These are phyloP conservation scores for Pyricularia sp. DNA, from an alignment of 2,329 filamentous ascomycete genomes.

Conservation along the genomic window DNA sequence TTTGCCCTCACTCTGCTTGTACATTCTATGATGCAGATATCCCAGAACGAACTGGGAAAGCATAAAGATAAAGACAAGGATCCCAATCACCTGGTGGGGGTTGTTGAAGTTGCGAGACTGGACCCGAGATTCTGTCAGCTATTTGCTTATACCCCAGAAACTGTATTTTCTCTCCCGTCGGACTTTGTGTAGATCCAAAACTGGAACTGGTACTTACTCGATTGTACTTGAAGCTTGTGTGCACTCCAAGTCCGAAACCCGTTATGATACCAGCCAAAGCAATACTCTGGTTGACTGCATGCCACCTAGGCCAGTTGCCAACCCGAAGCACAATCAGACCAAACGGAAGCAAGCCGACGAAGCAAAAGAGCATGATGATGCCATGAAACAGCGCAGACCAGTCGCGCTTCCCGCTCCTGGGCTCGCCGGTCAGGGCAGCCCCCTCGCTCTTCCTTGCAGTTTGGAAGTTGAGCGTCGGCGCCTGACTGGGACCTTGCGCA, in stretches of 20 bases:
- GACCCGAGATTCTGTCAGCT: not conserved
- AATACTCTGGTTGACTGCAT: slow-evolving; percentile 38
- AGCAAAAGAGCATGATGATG: slow-evolving; percentile 40
- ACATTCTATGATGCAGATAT: slow-evolving; percentile 40
- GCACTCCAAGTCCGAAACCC: slow-evolving; percentile 39
- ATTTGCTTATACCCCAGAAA: not conserved
- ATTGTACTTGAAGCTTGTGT: slow-evolving; percentile 38
- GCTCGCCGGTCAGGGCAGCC: slow-evolving; percentile 15
- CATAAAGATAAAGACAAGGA: slow-evolving; percentile 37
- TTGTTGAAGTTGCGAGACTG: slow-evolving; percentile 39
- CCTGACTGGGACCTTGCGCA: slow-evolving; percentile 20
- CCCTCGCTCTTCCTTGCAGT: slow-evolving; percentile 20
- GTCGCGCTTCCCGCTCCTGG: slow-evolving; percentile 19
- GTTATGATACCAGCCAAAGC: slow-evolving; percentile 34
- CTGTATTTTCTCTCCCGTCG: not conserved
- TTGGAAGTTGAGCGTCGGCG: slow-evolving; percentile 24
- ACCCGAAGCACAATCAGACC: slow-evolving; percentile 41
- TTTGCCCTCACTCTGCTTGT: slow-evolving; percentile 33
- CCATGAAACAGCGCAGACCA: slow-evolving; percentile 29
- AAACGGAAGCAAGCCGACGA: slow-evolving; percentile 41
- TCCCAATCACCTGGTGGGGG: slow-evolving; percentile 45
- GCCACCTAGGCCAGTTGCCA: slow-evolving; percentile 37
- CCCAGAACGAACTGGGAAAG: slow-evolving; percentile 41
- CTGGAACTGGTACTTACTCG: slow-evolving; percentile 28
- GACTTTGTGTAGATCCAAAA: not conserved